Base-by-base conservation (phyloP, 768 basidiomycete species). In the Tricholoma bakamatsutake region DNA sequence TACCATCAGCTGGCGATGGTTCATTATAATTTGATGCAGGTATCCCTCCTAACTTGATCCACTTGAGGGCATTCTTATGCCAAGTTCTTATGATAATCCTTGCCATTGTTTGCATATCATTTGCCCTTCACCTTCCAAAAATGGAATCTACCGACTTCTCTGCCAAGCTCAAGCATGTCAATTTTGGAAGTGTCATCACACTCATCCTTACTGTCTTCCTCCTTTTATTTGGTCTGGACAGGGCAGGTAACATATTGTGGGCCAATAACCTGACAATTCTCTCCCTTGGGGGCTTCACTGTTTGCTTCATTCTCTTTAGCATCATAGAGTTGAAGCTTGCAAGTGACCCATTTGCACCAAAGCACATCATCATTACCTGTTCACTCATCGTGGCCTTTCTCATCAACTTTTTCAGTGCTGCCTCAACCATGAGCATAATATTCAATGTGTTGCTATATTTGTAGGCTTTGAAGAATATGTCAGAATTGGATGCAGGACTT, bases 1-100 rank as follows among this genome's bases (percentile, higher is more conserved):
- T 61, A 80, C 69, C 9, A 79, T 85, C 40, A 84, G 85, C 4
- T 88, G 86, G 86, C 67, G 85, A 65, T 86, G 85, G 83, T 81
- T 31, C 7, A 9, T 27, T 43, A 7, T 42, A 24, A 18, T 12
- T 28, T 17, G 24, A 33, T 34, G 21, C 2, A 50, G 18, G 17
- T 42, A 12, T 43, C 30, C 40, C 50, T 7, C 10, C n/a, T 30
- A 24, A 43, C 8, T 34, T n/a, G 11, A n/a, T 5, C 17, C 13
- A 45, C 28, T 45, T 28, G 2, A 40, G 80, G 82, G 75, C 80
- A 0, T 87, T 85, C 71, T 69, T 83, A 4, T 61, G 82, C 8
- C 83, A 85, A 72, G 78, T 83, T 0, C 85, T 85, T 1, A 61
- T 83, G 31, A 76, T 80, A 9, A 34, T 81, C 17, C 53, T 83